Conservation (phyloP, 768 basidiomycete species). For the Lactarius vividus region DNA sequence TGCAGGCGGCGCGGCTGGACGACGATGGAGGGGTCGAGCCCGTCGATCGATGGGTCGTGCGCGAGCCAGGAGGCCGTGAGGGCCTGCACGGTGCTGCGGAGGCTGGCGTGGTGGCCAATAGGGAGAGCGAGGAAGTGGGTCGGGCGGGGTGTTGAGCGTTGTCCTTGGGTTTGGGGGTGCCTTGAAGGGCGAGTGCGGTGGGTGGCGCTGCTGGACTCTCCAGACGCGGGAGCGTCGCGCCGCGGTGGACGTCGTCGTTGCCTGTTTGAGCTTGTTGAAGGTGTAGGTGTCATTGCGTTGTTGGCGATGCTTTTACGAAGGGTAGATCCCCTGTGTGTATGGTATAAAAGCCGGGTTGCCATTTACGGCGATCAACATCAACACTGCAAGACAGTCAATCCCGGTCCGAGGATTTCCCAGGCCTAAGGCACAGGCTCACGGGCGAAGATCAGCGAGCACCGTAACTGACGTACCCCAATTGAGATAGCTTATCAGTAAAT, state of each 20-base stretch:
- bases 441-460: not conserved
- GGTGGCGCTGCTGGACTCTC: not conserved
- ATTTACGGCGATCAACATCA: not conserved
- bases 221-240: not conserved
- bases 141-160: not conserved
- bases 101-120: conserved; percentile 34
- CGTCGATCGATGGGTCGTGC: conserved; percentile 38
- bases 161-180: not conserved
- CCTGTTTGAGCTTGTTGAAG: not conserved
- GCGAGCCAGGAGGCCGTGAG: conserved; percentile 35
- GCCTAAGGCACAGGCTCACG: not conserved
- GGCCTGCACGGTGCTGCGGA: conserved; percentile 31
- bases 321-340: not conserved
- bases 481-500: not conserved
- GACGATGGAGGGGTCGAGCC: conserved; percentile 60
- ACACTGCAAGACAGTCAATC: too few species aligned
- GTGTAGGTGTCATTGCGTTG: not conserved
- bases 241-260: conserved; percentile 2
- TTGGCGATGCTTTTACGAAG: not conserved
- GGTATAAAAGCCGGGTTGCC: not conserved
- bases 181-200: not conserved
- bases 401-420: not conserved
- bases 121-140: conserved; percentile 26
- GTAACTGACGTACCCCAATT: not conserved
- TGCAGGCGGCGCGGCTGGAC: conserved; percentile 60